Percentiles rank a stretch among this genome's conserved stretches.
phyloP scores from a whole-genome alignment of 1,139 yeast species.

The Hanseniaspora uvarum region DNA sequence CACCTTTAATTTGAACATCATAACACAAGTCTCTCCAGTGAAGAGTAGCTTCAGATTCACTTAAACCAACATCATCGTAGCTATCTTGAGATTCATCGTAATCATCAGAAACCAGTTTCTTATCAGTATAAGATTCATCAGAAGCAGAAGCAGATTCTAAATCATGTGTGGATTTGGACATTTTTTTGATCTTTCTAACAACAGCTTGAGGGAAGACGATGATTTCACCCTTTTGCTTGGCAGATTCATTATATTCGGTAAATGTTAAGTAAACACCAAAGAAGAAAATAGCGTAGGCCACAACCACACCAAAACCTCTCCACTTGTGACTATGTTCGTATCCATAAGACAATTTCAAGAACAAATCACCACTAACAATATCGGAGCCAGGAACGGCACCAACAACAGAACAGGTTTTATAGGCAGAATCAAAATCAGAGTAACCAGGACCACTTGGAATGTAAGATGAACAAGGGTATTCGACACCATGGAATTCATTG shows the following conservation, averaged over 20 bases:
- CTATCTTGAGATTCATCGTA: constrained; percentile 10
- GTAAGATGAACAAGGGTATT: constrained; percentile 38
- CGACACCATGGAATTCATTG: constrained; percentile 38
- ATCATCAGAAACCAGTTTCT: constrained; percentile 11
- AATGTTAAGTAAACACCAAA: constrained; percentile 37
- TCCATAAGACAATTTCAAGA: constrained; percentile 44
- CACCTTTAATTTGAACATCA: constrained; percentile 42
- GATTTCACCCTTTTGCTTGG: constrained; percentile 75
- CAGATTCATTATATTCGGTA: constrained; percentile 60
- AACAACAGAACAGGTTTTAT: constrained; percentile 50
- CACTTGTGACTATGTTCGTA: constrained; percentile 49
- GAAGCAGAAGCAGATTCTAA: constrained; percentile 26
- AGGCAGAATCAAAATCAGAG: constrained; percentile 32
- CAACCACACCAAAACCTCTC: constrained; percentile 71
- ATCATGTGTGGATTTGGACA: constrained; percentile 17
- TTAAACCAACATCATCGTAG: constrained; percentile 11
- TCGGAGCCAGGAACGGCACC: constrained; percentile 52
- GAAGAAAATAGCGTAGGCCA: constrained; percentile 32
- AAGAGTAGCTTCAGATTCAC: constrained; percentile 33
- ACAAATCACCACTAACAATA: constrained; percentile 49
- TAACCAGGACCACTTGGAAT: constrained; percentile 48
- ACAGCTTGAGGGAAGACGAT: constrained; percentile 51
- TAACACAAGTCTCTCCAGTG: constrained; percentile 46
- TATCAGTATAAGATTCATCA: constrained; percentile 22
- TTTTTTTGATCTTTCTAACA: constrained; percentile 32